These are phyloP conservation scores for Globisporangium carolinianum DNA, from an alignment of 352 stramenopile genomes.

Conservation along the genomic window DNA sequence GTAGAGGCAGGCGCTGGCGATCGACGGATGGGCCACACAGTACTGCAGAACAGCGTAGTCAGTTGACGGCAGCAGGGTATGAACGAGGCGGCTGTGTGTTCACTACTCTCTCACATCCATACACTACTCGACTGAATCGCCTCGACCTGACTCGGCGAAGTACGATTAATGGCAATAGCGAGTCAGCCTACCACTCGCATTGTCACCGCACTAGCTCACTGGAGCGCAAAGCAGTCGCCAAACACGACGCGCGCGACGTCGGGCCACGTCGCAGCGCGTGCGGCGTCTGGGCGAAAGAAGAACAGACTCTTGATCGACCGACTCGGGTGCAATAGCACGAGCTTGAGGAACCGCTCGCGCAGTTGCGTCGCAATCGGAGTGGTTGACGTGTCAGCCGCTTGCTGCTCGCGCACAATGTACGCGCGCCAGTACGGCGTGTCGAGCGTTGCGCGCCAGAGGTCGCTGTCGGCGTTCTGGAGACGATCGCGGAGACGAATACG, in stretches of 20 bases:
- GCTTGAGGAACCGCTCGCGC: conserved; percentile 59
- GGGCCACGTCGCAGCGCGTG: conserved; percentile 38
- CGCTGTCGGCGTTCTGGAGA: conserved; percentile 53
- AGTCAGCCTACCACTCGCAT: too few species aligned
- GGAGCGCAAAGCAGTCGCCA: conserved; percentile 37
- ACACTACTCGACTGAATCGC: too few species aligned
- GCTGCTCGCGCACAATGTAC: conserved; percentile 44
- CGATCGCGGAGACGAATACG: too few species aligned
- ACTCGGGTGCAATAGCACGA: conserved; percentile 76
- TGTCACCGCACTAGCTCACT: not conserved
- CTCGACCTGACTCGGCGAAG: too few species aligned
- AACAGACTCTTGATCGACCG: conserved; percentile 62
- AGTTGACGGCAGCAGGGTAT: too few species aligned
- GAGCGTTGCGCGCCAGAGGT: conserved; percentile 55
- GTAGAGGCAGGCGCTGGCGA: too few species aligned
- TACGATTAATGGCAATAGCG: too few species aligned
- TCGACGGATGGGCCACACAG: too few species aligned
- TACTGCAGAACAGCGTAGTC: too few species aligned
- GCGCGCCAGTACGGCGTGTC: conserved; percentile 61
- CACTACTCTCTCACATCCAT: not conserved
- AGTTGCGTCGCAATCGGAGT: conserved; percentile 9
- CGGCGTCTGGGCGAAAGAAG: conserved; percentile 52
- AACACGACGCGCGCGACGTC: conserved; percentile 62
- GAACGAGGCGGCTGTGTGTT: not conserved
- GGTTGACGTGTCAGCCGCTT: conserved; percentile 3